These are phyloP conservation scores for Neckera pumila DNA, from an alignment of 225 moss, liverwort and hornwort species.

Conservation along the genomic window DNA sequence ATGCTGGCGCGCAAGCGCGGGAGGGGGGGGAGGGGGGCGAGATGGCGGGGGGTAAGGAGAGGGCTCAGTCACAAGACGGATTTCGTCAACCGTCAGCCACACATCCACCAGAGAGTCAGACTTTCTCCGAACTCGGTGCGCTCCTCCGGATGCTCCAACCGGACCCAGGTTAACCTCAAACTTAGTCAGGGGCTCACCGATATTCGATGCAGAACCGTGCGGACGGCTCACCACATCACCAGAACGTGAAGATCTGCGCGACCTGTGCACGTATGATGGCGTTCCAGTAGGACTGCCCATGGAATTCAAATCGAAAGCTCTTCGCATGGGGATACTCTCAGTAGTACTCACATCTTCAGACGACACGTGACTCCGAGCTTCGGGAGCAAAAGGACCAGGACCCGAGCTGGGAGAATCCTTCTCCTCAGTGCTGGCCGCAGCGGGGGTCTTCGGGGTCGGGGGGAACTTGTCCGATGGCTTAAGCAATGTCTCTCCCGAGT, in stretches of 20 bases:
- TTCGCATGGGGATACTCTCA: slow-evolving; percentile 1
- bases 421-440: background rate
- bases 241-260: background rate
- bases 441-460: slow-evolving; percentile 8
- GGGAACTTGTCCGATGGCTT: slow-evolving; percentile 28
- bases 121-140: slow-evolving; percentile 10
- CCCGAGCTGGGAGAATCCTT: slow-evolving; percentile 35
- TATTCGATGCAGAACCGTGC: slow-evolving; percentile 23
- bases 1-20: slow-evolving; percentile 2
- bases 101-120: slow-evolving; percentile 9
- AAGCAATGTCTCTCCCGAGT: slow-evolving; percentile 15
- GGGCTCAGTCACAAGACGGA: slow-evolving; percentile 71
- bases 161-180: slow-evolving; percentile 26
- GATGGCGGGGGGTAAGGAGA: slow-evolving; percentile 55
- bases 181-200: slow-evolving; percentile 34
- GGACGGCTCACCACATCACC: background rate
- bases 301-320: slow-evolving; percentile 14
- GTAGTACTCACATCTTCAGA: background rate
- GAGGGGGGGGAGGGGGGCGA: slow-evolving; percentile 56
- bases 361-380: background rate
- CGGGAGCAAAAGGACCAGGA: slow-evolving; percentile 13
- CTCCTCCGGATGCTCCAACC: slow-evolving; percentile 7
- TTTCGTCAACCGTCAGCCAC: slow-evolving; percentile 72
- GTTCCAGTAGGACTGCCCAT: slow-evolving; percentile 26
- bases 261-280: slow-evolving; percentile 10